Evolutionary conservation across 495 filamentous ascomycete species (phyloP).

Genomic region (Aspergillus bertholletiae): DNA sequence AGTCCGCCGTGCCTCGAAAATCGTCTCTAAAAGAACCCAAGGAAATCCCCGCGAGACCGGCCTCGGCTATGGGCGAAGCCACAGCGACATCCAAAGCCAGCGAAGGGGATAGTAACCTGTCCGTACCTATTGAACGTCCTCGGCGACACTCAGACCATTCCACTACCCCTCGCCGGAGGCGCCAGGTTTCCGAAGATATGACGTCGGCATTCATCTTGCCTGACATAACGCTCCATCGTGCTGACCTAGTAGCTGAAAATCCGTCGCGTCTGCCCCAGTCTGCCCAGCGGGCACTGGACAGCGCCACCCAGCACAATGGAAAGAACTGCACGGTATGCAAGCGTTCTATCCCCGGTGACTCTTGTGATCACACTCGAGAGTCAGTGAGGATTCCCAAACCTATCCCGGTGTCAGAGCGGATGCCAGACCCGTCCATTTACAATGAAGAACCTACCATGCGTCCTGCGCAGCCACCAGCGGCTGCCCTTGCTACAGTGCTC

Average conservation of each 20-base stretch:
- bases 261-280: conserved; percentile 38
- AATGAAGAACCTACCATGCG: conserved; percentile 74
- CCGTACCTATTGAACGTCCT: conserved; percentile 33
- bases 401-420: conserved; percentile 67
- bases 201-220: conserved; percentile 79
- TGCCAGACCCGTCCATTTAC: conserved; percentile 44
- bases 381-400: conserved; percentile 62
- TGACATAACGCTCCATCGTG: conserved; percentile 58
- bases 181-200: conserved; percentile 54
- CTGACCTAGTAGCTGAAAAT: conserved; percentile 30
- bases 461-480: conserved; percentile 67
- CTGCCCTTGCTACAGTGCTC: conserved; percentile 75
- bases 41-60: conserved; percentile 26
- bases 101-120: conserved; percentile 30
- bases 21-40: conserved; percentile 45
- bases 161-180: conserved; percentile 27
- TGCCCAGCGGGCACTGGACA: conserved; percentile 57
- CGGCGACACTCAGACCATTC: conserved; percentile 48
- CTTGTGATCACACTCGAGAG: conserved; percentile 37
- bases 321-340: conserved; percentile 73
- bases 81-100: conserved; percentile 27
- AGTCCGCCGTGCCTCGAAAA: conserved; percentile 38
- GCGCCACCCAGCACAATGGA: conserved; percentile 59
- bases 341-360: conserved; percentile 46
- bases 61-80: conserved; percentile 36